Conservation (phyloP, 495 filamentous ascomycete species). For the Aspergillus nidulans region DNA sequence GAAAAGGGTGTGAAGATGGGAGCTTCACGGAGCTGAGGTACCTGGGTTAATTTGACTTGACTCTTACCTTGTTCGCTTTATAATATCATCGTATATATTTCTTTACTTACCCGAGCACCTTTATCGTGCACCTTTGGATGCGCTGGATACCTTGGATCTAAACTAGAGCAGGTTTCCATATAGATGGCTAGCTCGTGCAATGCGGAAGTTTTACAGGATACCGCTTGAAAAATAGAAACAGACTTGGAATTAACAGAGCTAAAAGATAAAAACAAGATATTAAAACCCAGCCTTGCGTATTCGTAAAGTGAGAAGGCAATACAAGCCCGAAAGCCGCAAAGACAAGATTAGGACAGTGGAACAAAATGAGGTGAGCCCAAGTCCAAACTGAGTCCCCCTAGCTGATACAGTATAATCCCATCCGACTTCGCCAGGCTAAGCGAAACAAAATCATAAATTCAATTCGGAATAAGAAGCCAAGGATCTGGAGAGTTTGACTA, state of each 20-base stretch:
- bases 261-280: background rate
- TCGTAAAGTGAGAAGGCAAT: background rate
- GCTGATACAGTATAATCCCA: background rate
- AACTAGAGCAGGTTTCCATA: too few species aligned
- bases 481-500: constrained; percentile 13
- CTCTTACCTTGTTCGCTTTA: too few species aligned
- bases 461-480: background rate
- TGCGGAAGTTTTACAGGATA: too few species aligned
- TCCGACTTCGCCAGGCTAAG: background rate
- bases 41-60: background rate
- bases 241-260: background rate
- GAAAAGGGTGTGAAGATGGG: constrained; percentile 4
- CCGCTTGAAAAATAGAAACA: background rate
- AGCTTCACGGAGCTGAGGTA: constrained; percentile 10
- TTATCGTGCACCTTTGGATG: background rate
- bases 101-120: background rate
- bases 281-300: background rate
- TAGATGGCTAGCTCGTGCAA: too few species aligned
- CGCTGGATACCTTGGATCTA: background rate
- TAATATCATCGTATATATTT: background rate
- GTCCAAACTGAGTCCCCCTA: background rate
- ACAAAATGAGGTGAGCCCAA: background rate
- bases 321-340: background rate
- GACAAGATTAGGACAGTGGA: background rate
- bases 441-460: background rate